Evolutionary conservation across 2,329 filamentous ascomycete species (phyloP).

Genomic region (Fusarium torreyae): DNA sequence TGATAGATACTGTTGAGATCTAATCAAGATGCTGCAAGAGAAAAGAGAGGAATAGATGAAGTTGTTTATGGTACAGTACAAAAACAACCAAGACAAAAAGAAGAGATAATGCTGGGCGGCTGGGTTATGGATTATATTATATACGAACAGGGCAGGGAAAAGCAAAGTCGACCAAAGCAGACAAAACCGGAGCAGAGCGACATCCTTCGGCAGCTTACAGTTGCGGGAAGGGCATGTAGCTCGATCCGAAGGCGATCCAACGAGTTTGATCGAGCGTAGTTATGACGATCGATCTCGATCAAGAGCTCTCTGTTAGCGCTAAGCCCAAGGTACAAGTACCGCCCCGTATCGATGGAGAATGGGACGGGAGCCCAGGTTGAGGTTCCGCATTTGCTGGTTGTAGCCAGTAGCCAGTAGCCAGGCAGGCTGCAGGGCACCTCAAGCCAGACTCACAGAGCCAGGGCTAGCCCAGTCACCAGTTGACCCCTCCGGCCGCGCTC

Average conservation of each 20-base stretch:
- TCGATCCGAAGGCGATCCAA: constrained; percentile 47
- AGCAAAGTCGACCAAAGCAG: constrained; percentile 4
- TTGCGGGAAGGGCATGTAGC: constrained; percentile 30
- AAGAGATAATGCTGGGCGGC: not conserved
- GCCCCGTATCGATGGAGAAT: constrained; percentile 37
- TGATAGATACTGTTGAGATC: not conserved
- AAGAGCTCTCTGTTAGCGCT: constrained; percentile 44
- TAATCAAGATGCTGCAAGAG: not conserved
- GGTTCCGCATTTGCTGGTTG: constrained; percentile 15
- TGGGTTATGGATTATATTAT: constrained; percentile 31
- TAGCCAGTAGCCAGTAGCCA: not conserved
- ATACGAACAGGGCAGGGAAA: constrained; percentile 32
- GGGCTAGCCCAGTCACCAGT: not conserved
- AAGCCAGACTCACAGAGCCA: no score
- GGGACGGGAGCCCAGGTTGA: constrained; percentile 1
- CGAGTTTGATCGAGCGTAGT: constrained; percentile 46
- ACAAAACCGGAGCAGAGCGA: constrained; percentile 17
- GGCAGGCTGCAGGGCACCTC: no score
- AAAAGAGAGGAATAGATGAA: constrained; percentile 1
- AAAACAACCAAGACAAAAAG: constrained; percentile 2
- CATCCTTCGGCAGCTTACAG: constrained; percentile 25
- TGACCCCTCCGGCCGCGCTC: constrained; percentile 25
- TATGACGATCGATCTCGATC: constrained; percentile 54
- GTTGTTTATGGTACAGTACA: not conserved
- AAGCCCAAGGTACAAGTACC: constrained; percentile 41